A percentile compares a stretch with the other conserved stretches of the same genome.
These are phyloP conservation scores for Hirschfeldia incana DNA, from an alignment of 345 rosid species.

Conservation along the genomic window DNA sequence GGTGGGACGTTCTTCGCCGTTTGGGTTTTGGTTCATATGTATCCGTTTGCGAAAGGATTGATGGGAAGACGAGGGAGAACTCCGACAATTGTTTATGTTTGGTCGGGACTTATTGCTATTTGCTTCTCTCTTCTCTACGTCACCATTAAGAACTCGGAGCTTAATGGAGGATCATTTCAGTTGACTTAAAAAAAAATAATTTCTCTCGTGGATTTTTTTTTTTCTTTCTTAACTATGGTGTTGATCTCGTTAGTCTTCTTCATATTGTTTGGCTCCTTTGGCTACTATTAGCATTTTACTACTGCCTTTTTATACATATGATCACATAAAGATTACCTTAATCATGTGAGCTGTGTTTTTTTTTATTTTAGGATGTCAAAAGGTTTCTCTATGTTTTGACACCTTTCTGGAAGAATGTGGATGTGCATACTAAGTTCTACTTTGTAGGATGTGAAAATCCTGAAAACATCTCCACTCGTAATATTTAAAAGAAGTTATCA, in stretches of 20 bases:
- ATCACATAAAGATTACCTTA: no score
- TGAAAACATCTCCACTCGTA: no score
- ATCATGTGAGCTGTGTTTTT: no score
- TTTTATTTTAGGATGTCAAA: no score
- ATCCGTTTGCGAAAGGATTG: constrained; percentile 80
- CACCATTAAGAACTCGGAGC: constrained; percentile 53
- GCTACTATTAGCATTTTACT: not conserved
- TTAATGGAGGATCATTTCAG: constrained; percentile 59
- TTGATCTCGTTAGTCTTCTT: not conserved
- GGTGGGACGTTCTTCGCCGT: constrained; percentile 82
- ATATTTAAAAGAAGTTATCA: no score
- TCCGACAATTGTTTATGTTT: constrained; percentile 66
- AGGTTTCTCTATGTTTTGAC: no score
- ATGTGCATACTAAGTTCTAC: no score
- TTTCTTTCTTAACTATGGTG: not conserved
- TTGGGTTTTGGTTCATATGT: constrained; percentile 84
- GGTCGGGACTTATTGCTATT: constrained; percentile 80
- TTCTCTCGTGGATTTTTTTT: not conserved
- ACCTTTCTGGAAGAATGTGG: no score
- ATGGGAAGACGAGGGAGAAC: constrained; percentile 79
- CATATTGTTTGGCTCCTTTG: not conserved
- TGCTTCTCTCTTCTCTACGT: constrained; percentile 74
- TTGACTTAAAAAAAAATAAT: constrained; percentile 35
- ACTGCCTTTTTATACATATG: not conserved
- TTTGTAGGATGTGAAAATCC: no score